Conservation (phyloP, 345 rosid species). For the Eucalyptus erythrocorys region DNA sequence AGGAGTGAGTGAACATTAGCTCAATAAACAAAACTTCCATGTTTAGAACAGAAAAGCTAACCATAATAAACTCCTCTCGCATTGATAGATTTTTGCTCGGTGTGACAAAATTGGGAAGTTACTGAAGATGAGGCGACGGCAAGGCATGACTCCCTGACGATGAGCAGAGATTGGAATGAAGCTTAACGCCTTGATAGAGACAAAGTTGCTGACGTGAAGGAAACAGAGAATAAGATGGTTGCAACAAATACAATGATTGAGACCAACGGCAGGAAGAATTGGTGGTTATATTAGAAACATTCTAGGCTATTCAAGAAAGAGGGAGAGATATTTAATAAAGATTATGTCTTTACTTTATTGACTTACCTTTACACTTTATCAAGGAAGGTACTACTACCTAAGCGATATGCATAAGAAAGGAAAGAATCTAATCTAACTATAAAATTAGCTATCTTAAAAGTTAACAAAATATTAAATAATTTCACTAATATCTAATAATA, state of each 20-base stretch:
- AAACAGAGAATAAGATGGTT: too few species aligned
- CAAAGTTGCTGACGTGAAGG: too few species aligned
- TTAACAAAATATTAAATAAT: not conserved
- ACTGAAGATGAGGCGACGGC: too few species aligned
- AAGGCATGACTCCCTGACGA: too few species aligned
- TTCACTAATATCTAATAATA: not conserved
- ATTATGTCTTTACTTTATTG: not conserved
- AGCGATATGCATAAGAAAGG: not conserved
- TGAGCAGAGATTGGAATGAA: too few species aligned
- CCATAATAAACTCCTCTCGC: not conserved
- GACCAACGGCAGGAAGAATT: too few species aligned
- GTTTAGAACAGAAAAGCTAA: not conserved
- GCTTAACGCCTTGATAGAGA: too few species aligned
- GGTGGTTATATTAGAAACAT: too few species aligned
- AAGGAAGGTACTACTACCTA: not conserved
- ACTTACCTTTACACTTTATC: not conserved
- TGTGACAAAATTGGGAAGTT: too few species aligned
- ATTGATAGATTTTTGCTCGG: not conserved
- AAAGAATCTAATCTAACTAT: not conserved
- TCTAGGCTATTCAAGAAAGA: not conserved
- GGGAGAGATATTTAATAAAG: too few species aligned
- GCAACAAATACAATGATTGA: too few species aligned
- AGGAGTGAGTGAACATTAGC: not conserved
- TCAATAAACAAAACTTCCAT: not conserved
- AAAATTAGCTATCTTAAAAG: not conserved